Evolutionary conservation across 2,329 filamentous ascomycete species (phyloP).

Genomic region (Colletotrichum sp.): DNA sequence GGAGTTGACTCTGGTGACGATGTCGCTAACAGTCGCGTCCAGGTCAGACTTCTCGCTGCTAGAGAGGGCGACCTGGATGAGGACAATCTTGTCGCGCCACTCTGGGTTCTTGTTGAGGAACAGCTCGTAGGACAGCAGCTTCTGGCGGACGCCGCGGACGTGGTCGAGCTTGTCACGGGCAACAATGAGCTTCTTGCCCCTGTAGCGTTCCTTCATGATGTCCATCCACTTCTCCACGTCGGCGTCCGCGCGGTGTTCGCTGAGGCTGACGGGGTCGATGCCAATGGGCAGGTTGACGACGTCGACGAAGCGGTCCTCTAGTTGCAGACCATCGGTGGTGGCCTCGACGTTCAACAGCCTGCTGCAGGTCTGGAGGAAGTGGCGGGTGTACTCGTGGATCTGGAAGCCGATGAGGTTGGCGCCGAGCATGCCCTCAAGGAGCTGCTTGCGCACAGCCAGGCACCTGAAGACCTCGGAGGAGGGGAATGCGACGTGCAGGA

Average conservation of each 20-base stretch:
- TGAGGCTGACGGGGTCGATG: conserved; percentile 82
- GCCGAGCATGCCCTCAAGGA: conserved; percentile 91
- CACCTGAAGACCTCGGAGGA: conserved; percentile 97
- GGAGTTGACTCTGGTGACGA: conserved; percentile 93
- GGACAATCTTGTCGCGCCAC: conserved; percentile 85
- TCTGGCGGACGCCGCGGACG: conserved; percentile 90
- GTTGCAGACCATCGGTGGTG: conserved; percentile 83
- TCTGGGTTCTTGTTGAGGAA: conserved; percentile 94
- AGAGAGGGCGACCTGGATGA: conserved; percentile 93
- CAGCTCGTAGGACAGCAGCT: conserved; percentile 88
- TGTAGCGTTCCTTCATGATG: conserved; percentile 82
- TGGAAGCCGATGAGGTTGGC: conserved; percentile 94
- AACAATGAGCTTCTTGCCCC: conserved; percentile 88
- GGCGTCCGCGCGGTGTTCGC: conserved; percentile 70
- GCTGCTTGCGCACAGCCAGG: conserved; percentile 82
- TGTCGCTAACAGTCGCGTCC: conserved; percentile 87
- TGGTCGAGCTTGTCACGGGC: conserved; percentile 93
- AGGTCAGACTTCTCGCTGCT: conserved; percentile 88
- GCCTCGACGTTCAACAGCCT: conserved; percentile 90
- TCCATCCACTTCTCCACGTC: conserved; percentile 81
- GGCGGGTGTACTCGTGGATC: conserved; percentile 88
- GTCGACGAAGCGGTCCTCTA: conserved; percentile 93
- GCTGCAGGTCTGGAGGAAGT: conserved; percentile 96
- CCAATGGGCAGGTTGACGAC: conserved; percentile 87
- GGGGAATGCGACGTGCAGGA: conserved; percentile 92